Conservation (phyloP, 2,329 filamentous ascomycete genomes). For the Balansia obtecta region DNA sequence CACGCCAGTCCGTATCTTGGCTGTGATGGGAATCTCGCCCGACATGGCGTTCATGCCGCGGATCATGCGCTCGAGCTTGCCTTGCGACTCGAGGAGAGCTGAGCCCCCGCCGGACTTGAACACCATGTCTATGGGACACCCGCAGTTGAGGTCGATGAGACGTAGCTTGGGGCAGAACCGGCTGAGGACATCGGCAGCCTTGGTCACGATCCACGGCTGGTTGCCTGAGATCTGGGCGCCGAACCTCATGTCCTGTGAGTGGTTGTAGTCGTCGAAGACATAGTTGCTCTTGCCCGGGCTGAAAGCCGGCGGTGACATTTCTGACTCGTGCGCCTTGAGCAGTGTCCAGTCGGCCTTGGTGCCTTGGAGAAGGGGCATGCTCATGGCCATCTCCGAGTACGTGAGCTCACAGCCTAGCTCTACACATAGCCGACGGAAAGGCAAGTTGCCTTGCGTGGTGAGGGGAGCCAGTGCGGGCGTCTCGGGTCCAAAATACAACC, state of each 20-base stretch:
- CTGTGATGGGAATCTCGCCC: slow-evolving; percentile 79
- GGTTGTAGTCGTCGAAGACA: slow-evolving; percentile 69
- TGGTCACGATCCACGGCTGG: slow-evolving; percentile 82
- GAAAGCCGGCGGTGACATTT: slow-evolving; percentile 60
- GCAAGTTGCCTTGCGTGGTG: slow-evolving; percentile 92
- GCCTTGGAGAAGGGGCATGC: slow-evolving; percentile 78
- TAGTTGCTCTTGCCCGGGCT: slow-evolving; percentile 29
- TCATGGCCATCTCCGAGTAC: slow-evolving; percentile 97
- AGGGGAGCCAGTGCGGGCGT: slow-evolving; percentile 89
- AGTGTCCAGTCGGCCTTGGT: slow-evolving; percentile 89
- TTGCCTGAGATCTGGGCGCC: slow-evolving; percentile 88
- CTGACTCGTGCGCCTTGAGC: slow-evolving; percentile 81
- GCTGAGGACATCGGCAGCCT: slow-evolving; percentile 72
- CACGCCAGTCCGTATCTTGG: slow-evolving; percentile 89
- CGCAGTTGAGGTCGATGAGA: slow-evolving; percentile 90
- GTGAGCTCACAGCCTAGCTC: slow-evolving; percentile 85
- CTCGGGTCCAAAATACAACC: slow-evolving; percentile 85
- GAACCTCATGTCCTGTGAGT: slow-evolving; percentile 73
- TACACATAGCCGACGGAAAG: slow-evolving; percentile 82
- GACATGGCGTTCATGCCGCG: slow-evolving; percentile 93
- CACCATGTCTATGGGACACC: slow-evolving; percentile 91
- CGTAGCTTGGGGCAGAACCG: slow-evolving; percentile 70
- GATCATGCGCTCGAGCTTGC: slow-evolving; percentile 88
- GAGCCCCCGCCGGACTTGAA: slow-evolving; percentile 82
- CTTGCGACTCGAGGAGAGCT: slow-evolving; percentile 74